These are phyloP conservation scores for Boletus rubropictus DNA, from an alignment of 768 basidiomycete species.

Conservation along the genomic window DNA sequence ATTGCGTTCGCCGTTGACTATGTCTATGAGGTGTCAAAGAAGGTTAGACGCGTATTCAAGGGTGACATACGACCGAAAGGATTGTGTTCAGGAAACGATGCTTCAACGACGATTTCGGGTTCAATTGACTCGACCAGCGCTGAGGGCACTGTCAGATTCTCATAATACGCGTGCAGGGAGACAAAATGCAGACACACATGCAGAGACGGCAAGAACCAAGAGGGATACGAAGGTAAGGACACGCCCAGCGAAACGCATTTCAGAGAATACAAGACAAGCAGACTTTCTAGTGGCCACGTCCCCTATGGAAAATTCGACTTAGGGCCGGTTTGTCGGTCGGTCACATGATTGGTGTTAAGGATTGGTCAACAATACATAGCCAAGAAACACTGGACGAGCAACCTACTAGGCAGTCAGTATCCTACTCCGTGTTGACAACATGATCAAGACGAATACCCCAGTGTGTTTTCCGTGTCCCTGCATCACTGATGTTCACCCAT, in stretches of 20 bases:
- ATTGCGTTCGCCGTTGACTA: constrained; percentile 82
- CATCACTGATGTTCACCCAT: too few species aligned
- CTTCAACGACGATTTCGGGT: constrained; percentile 49
- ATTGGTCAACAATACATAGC: too few species aligned
- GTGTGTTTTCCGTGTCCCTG: too few species aligned
- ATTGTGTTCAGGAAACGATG: constrained; percentile 66
- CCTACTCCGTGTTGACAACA: too few species aligned
- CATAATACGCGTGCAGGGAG: background rate
- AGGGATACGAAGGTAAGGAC: constrained; percentile 26
- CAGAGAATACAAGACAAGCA: background rate
- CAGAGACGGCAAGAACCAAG: constrained; percentile 27
- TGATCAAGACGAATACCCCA: too few species aligned
- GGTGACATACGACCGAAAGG: constrained; percentile 65
- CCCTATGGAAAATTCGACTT: constrained; percentile 14
- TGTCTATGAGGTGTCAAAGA: constrained; percentile 41
- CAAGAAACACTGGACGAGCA: too few species aligned
- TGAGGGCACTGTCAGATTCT: constrained; percentile 8
- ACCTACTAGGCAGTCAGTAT: too few species aligned
- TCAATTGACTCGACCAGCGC: constrained; percentile 34
- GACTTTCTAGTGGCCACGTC: constrained; percentile 21
- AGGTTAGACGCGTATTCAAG: background rate
- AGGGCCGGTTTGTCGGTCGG: constrained; percentile 23
- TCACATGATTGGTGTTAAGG: constrained; percentile 21
- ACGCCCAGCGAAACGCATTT: constrained; percentile 34
- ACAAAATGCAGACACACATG: constrained; percentile 17